A percentile compares a stretch with the other conserved stretches of the same genome.
phyloP scores from a whole-genome alignment of 2,329 filamentous ascomycete species.

The Colletotrichum endophyticum region DNA sequence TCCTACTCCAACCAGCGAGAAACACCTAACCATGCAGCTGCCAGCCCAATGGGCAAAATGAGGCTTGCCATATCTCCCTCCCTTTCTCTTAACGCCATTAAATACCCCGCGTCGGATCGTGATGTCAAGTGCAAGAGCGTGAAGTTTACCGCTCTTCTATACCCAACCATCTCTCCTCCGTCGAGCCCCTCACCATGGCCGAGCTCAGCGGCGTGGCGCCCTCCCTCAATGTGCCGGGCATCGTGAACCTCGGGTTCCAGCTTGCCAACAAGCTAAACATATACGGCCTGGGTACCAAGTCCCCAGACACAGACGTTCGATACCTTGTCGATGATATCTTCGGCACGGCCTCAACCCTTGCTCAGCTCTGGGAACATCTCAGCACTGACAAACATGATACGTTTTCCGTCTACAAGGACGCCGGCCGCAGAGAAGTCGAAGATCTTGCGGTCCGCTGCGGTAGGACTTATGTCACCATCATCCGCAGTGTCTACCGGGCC shows the following conservation, averaged over 20 bases:
- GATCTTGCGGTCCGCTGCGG: conserved; percentile 5
- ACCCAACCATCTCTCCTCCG: neutral
- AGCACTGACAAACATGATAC: neutral
- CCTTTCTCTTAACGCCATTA: neutral
- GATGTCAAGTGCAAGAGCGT: neutral
- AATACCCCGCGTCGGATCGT: conserved; percentile 11
- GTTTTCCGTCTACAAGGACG: neutral
- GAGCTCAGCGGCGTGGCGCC: neutral
- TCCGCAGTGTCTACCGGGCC: conserved; percentile 2
- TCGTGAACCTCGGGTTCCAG: conserved; percentile 5
- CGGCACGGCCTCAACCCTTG: neutral
- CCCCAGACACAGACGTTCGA: neutral
- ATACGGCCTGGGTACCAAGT: neutral
- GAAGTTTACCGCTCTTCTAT: neutral
- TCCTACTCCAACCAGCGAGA: neutral
- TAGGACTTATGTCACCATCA: neutral
- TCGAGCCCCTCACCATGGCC: neutral
- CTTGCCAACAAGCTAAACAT: conserved; percentile 5
- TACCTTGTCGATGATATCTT: neutral
- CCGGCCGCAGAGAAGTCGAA: neutral
- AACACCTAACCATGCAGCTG: neutral
- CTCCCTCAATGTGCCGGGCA: neutral
- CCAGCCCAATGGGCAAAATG: conserved; percentile 4
- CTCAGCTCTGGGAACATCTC: neutral
- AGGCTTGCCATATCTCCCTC: neutral